A percentile compares a stretch with the other conserved stretches of the same genome.
These are phyloP conservation scores for Gloeopeniophorella convolvens DNA, from an alignment of 768 basidiomycete genomes.

Conservation along the genomic window DNA sequence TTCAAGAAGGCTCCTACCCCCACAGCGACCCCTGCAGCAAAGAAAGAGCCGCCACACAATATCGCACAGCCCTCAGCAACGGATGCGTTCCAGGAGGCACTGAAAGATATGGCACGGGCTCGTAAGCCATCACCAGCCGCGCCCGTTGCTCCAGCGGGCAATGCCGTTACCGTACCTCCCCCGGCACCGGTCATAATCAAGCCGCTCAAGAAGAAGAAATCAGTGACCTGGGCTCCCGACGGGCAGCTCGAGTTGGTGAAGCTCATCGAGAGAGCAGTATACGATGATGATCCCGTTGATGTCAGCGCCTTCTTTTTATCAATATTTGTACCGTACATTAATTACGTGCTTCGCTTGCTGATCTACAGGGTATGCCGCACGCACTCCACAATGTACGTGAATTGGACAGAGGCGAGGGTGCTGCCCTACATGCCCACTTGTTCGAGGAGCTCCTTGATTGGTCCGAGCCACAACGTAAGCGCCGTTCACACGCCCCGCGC, in stretches of 20 bases:
- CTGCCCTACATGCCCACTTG: conserved; percentile 71
- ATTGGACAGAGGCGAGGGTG: conserved; percentile 83
- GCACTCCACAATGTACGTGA: conserved; percentile 69
- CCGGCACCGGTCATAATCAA: conserved; percentile 26
- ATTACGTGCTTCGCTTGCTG: conserved; percentile 33
- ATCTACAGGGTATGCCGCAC: conserved; percentile 60
- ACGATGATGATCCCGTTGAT: conserved; percentile 84
- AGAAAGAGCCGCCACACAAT: conserved; percentile 50
- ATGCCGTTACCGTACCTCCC: conserved; percentile 49
- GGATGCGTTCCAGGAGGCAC: conserved; percentile 77
- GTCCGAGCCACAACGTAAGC: conserved; percentile 75
- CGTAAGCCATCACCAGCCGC: conserved; percentile 51
- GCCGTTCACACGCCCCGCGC: conserved; percentile 11
- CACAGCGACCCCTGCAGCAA: conserved; percentile 27
- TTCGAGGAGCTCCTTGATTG: conserved; percentile 88
- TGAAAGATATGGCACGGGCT: conserved; percentile 69
- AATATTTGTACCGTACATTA: conserved; percentile 43
- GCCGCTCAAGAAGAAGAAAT: conserved; percentile 61
- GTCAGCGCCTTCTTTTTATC: conserved; percentile 54
- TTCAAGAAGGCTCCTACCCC: conserved; percentile 68
- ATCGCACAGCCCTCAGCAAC: conserved; percentile 70
- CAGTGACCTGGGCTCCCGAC: conserved; percentile 74
- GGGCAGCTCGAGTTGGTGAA: conserved; percentile 66
- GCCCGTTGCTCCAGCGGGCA: conserved; percentile 16
- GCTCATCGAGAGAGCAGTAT: conserved; percentile 79